Percentiles rank a stretch among this genome's conserved stretches.
These are phyloP conservation scores for Barnettozyma wickerhamii DNA, from an alignment of 805 yeast species.

Conservation along the genomic window DNA sequence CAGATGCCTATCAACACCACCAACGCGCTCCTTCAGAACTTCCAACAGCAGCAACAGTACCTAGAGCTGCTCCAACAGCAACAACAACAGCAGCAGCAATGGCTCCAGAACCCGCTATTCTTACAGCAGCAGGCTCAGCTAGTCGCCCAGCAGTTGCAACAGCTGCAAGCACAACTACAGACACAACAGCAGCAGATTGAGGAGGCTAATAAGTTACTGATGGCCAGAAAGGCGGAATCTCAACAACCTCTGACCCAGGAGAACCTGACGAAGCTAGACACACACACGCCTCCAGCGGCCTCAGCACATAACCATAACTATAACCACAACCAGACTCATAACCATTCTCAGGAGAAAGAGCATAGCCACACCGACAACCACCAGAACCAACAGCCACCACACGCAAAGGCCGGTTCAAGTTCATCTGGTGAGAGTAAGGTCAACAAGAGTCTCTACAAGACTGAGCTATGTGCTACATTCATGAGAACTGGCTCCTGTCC, in stretches of 20 bases:
- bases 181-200: slow-evolving; percentile 28
- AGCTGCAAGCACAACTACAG: slow-evolving; percentile 25
- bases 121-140: slow-evolving; percentile 24
- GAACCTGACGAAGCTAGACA: slow-evolving; percentile 20
- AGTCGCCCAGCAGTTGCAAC: slow-evolving; percentile 25
- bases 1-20: slow-evolving; percentile 11
- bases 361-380: too few relatives aligned
- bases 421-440: slow-evolving; percentile 19
- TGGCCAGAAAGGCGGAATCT: slow-evolving; percentile 11
- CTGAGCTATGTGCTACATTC: slow-evolving; percentile 83
- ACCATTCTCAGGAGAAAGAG: too few relatives aligned
- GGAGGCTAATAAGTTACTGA: slow-evolving; percentile 12
- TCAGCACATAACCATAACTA: too few relatives aligned
- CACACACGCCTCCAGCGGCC: slow-evolving; percentile 7
- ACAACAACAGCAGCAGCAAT: slow-evolving; percentile 11
- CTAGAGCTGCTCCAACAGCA: slow-evolving; percentile 15
- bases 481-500: slow-evolving; percentile 72
- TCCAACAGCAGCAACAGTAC: slow-evolving; percentile 21
- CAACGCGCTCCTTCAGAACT: slow-evolving; percentile 16
- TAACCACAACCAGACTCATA: too few relatives aligned
- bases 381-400: background rate
- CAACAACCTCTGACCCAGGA: slow-evolving; percentile 21
- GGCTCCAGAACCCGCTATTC: slow-evolving; percentile 20
- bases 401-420: background rate
- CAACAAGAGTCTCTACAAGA: slow-evolving; percentile 75